Evolutionary conservation across 2,329 filamentous ascomycete species (phyloP), one percentile per base, ranked within the genome.

Genomic region (Lasiodiplodia citricola): DNA sequence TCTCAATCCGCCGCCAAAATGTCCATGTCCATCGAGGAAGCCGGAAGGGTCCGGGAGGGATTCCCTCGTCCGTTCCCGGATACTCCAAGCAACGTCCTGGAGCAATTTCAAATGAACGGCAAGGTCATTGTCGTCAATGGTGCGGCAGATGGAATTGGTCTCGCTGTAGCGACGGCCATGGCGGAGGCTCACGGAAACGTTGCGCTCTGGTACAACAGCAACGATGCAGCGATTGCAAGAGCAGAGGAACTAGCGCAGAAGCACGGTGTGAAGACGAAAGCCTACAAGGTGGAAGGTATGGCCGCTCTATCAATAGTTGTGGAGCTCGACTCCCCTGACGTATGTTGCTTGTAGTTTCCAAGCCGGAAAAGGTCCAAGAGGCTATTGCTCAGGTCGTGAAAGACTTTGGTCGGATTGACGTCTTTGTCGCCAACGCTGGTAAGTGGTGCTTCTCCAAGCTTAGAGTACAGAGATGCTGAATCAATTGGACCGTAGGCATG

Each of bases 181-280:
- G 79, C 78, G 4, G 79, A 81, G 70, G 81, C 81, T 2, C 81
- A 81, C 6, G 82, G 78, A n/a, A 76, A 83, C 62, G 80, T 83
- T 11, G 82, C 81, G 8, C 79, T 83, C 25, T 83, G 81, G 80
- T 83, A 83, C 65, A 77, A 80, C 69, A 75, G 74, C 69, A 79
- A 80, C 71, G 73, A 77, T 57, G 51, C 51, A 28, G 51, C 51
- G 6, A 28, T 54, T 54, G 51, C 51, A 16, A 23, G 13, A 3
- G 51, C 86, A 69, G 82, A 85, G 75, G 86, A 87, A 71, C 80
- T 89, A 28, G 38, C 75, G 11, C 80, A 85, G 70, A 81, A 80
- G 67, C 88, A 87, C 79, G 86, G 86, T 68, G 79, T 88, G 77
- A 88, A 88, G 79, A 81, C 81, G 74, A 88, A 87, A 79, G 86